Conservation (phyloP, 2,329 filamentous ascomycete species). For the Raffaelea albimanens region DNA sequence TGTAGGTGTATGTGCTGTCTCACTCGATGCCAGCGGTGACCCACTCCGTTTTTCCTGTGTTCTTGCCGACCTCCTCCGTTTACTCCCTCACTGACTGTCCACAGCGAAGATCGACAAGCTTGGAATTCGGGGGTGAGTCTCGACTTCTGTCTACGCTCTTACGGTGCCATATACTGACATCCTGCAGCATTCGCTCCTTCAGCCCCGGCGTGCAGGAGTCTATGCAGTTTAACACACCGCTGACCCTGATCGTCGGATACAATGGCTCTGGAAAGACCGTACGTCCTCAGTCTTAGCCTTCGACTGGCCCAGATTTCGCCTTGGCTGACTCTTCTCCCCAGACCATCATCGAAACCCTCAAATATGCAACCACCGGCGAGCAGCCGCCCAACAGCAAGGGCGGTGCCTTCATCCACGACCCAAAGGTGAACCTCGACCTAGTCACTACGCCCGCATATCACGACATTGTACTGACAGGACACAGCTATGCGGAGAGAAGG, state of each 20-base stretch:
- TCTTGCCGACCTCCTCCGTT: too few relatives aligned
- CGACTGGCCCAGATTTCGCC: conserved; percentile 14
- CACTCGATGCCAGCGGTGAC: too few relatives aligned
- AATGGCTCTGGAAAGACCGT: conserved; percentile 93
- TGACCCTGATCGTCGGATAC: conserved; percentile 93
- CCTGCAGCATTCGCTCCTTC: conserved; percentile 60
- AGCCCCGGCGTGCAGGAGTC: conserved; percentile 63
- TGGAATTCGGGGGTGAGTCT: conserved; percentile 14
- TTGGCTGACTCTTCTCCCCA: conserved; percentile 3
- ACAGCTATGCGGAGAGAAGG: conserved; percentile 70
- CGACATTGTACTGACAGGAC: too few relatives aligned
- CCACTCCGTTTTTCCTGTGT: too few relatives aligned
- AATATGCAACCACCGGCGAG: conserved; percentile 93
- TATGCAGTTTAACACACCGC: conserved; percentile 79
- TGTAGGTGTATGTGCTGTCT: too few relatives aligned
- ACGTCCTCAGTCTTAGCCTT: too few relatives aligned
- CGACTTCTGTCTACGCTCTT: background rate
- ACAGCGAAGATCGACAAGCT: conserved; percentile 18
- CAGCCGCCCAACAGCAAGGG: conserved; percentile 84
- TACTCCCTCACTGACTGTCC: background rate
- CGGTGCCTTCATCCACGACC: conserved; percentile 93
- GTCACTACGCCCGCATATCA: too few relatives aligned
- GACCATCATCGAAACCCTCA: conserved; percentile 96
- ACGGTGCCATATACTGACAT: too few relatives aligned
- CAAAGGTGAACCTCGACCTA: conserved; percentile 48